A percentile compares a stretch with the other conserved stretches of the same genome.
Conservation (phyloP, 306 rosid genomes). For the Hippophae gyantsensis region DNA sequence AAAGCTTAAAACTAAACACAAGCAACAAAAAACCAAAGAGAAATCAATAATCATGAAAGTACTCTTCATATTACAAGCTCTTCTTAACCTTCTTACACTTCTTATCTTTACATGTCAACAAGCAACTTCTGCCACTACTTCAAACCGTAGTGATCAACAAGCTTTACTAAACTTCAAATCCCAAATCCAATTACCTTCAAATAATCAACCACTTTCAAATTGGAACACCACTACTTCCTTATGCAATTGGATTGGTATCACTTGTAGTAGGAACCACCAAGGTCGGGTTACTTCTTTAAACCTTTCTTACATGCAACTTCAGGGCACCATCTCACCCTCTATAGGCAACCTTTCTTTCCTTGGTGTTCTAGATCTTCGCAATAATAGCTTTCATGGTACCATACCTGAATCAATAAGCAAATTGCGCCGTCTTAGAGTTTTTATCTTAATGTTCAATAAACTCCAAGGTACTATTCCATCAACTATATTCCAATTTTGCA, state of each 20-base stretch:
- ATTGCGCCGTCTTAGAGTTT: background rate
- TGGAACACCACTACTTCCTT: background rate
- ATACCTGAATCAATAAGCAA: background rate
- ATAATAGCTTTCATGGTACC: background rate
- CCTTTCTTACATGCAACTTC: background rate
- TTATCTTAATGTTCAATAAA: background rate
- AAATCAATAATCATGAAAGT: background rate
- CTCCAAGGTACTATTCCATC: slow-evolving; percentile 9
- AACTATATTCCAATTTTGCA: background rate
- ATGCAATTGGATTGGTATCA: background rate
- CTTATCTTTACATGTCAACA: background rate
- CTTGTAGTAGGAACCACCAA: background rate
- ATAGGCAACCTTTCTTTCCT: slow-evolving; percentile 14
- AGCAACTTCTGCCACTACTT: background rate
- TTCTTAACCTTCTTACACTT: background rate
- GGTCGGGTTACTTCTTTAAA: background rate
- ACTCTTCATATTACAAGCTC: background rate
- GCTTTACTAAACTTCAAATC: background rate
- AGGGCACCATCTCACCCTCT: background rate
- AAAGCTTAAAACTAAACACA: background rate
- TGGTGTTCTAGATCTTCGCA: background rate
- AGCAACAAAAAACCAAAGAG: background rate
- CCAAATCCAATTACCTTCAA: background rate
- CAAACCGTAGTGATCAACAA: background rate
- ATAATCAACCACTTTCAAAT: too few relatives aligned